phyloP scores from a whole-genome alignment of 306 rosid species.

The Cucumis melo region DNA sequence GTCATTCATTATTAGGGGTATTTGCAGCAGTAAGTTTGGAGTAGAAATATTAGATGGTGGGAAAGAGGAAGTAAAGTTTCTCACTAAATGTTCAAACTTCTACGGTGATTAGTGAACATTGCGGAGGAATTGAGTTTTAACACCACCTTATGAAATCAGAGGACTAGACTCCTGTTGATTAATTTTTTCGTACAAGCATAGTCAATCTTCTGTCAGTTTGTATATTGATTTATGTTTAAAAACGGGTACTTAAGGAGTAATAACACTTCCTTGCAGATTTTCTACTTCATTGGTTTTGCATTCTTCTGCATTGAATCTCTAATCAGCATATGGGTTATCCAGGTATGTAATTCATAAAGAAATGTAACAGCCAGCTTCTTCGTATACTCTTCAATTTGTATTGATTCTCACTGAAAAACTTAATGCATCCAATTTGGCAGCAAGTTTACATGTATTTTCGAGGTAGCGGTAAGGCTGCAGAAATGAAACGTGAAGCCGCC shows the following conservation, averaged over 20 bases:
- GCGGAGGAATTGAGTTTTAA: too few relatives aligned
- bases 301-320: slow-evolving; percentile 55
- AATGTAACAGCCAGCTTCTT: background rate
- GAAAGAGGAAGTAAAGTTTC: too few relatives aligned
- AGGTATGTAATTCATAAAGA: slow-evolving; percentile 34
- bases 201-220: background rate
- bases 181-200: background rate
- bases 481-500: slow-evolving; percentile 62
- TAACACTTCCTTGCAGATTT: slow-evolving; percentile 34
- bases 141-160: too few relatives aligned
- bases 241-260: background rate
- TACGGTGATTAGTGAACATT: too few relatives aligned
- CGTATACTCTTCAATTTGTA: background rate
- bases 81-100: too few relatives aligned
- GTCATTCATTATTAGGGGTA: background rate
- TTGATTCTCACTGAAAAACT: background rate
- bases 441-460: slow-evolving; percentile 94
- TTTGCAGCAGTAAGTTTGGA: background rate
- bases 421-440: slow-evolving; percentile 29
- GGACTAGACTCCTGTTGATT: too few relatives aligned
- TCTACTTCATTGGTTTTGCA: slow-evolving; percentile 75
- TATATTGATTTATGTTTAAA: background rate
- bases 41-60: too few relatives aligned
- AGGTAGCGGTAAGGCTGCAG: slow-evolving; percentile 78
- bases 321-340: slow-evolving; percentile 90